Base-by-base conservation (phyloP, 352 stramenopile species). In the Thraustotheca clavata region DNA sequence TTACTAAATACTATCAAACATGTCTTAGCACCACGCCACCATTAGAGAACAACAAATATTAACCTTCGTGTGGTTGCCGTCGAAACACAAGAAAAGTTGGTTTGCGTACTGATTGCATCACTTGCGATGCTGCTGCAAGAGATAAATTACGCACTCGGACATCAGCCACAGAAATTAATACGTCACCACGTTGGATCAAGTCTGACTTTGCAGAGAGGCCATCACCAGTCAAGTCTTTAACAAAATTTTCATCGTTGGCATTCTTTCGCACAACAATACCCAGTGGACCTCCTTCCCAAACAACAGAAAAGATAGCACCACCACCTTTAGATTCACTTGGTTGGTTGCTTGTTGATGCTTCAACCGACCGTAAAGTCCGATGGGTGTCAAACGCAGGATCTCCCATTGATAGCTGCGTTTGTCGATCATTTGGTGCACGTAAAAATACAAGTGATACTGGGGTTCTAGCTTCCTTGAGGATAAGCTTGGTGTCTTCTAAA, bases 281-380 rank as follows among this genome's bases (percentile, higher is more conserved):
- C 12, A 68, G 60, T 14, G 60, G 60, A 4, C 60, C 60, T 33
- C 60, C 60, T 35, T 60, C 60, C 60, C 60, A 68, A 12, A 68
- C 60, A 24, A 68, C 50, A 16, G 60, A 65, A 22, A 40, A 65
- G 3, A 65, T 43, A 22, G 57, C 43, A 24, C 43, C 43, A 31
- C 9, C n/a, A 31, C 24, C 2, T 31, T 52, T 31, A 24, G 43
- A 52, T 31, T 9, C 16, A 9, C 43, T 52, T 18, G 43, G 43
- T 9, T 31, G n/a, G n/a, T n/a, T n/a, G n/a, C n/a, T n/a, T n/a
- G n/a, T n/a, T n/a, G n/a, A n/a, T n/a, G n/a, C n/a, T n/a, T n/a
- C n/a, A n/a, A n/a, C n/a, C n/a, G n/a, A n/a, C n/a, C n/a, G n/a
- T n/a, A n/a, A n/a, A n/a, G n/a, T 52, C 2, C n/a, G 2, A 31